A percentile compares a stretch with the other conserved stretches of the same genome.
Conservation (phyloP, 129 eudicot species). For the Logfia minima region DNA sequence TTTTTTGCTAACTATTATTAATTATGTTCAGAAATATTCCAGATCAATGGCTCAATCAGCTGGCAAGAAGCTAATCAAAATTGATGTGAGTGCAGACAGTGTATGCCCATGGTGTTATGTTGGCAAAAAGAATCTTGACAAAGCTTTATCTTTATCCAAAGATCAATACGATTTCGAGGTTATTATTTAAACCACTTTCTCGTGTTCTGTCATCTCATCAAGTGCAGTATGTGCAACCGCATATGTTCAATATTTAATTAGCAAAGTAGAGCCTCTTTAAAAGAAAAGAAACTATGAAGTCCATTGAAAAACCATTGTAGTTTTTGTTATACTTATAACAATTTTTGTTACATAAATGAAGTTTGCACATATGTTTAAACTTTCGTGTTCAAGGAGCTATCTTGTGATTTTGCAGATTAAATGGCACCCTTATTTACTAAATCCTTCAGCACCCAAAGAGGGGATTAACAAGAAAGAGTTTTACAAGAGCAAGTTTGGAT, state of each 20-base stretch:
- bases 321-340: neutral
- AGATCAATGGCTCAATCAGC: conserved; percentile 60
- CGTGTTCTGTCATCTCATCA: neutral
- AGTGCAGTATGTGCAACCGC: neutral
- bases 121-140: conserved; percentile 91
- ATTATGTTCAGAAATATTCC: conserved; percentile 29
- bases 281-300: neutral
- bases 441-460: conserved; percentile 83
- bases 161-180: conserved; percentile 85
- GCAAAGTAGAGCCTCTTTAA: too few species aligned
- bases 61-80: conserved; percentile 64
- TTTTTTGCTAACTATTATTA: neutral
- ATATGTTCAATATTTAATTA: neutral
- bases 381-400: neutral
- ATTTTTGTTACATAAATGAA: too few species aligned
- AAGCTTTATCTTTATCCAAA: conserved; percentile 64
- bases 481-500: conserved; percentile 63
- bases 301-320: neutral
- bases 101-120: conserved; percentile 98
- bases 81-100: conserved; percentile 76
- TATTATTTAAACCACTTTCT: neutral
- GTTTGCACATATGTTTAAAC: neutral
- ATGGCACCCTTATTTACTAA: conserved; percentile 84
- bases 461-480: conserved; percentile 72
- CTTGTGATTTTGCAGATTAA: conserved; percentile 44